phyloP scores from a whole-genome alignment of 169 alveolate genomes.

The Eimeria acervulina region DNA sequence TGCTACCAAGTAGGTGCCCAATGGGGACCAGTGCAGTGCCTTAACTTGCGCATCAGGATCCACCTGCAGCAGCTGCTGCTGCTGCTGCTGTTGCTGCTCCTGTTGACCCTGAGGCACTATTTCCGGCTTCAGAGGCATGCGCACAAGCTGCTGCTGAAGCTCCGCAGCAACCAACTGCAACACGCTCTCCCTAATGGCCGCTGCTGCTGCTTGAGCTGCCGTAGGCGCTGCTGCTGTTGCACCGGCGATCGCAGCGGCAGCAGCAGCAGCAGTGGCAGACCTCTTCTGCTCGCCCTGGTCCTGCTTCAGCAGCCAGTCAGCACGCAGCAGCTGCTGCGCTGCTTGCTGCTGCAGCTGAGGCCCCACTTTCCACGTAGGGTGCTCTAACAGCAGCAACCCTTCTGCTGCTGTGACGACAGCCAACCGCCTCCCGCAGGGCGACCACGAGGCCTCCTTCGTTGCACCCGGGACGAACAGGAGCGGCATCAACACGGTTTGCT shows the following conservation, averaged over 20 bases:
- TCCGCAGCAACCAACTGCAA: conserved; percentile 70
- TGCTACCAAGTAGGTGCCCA: conserved; percentile 70
- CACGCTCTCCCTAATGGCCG: conserved; percentile 11
- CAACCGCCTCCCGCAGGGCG: conserved; percentile 77
- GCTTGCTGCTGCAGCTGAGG: conserved; percentile 70
- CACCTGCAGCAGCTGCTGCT: conserved; percentile 72
- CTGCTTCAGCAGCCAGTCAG: conserved; percentile 62
- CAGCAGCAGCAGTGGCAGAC: conserved; percentile 54
- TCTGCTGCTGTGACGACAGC: conserved; percentile 61
- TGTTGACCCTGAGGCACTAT: conserved; percentile 56
- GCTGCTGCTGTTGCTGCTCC: conserved; percentile 1
- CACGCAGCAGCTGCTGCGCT: conserved; percentile 63
- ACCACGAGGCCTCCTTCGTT: conserved; percentile 75
- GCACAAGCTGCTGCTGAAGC: conserved; percentile 19
- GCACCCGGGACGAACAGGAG: conserved; percentile 68
- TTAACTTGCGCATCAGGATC: conserved; percentile 61
- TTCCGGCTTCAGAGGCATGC: conserved; percentile 52
- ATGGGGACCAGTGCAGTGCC: conserved; percentile 79
- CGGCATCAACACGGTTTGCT: conserved; percentile 59
- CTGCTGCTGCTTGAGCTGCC: conserved; percentile 30
- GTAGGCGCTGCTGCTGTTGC: conserved; percentile 50
- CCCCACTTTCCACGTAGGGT: conserved; percentile 74
- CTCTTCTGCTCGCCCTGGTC: conserved; percentile 19
- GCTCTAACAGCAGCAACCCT: conserved; percentile 66
- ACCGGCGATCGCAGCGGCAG: conserved; percentile 46